A percentile compares a stretch with the other conserved stretches of the same genome.
These are phyloP conservation scores for Penicillium sp. DNA, from an alignment of 2,329 filamentous ascomycete genomes.

Conservation along the genomic window DNA sequence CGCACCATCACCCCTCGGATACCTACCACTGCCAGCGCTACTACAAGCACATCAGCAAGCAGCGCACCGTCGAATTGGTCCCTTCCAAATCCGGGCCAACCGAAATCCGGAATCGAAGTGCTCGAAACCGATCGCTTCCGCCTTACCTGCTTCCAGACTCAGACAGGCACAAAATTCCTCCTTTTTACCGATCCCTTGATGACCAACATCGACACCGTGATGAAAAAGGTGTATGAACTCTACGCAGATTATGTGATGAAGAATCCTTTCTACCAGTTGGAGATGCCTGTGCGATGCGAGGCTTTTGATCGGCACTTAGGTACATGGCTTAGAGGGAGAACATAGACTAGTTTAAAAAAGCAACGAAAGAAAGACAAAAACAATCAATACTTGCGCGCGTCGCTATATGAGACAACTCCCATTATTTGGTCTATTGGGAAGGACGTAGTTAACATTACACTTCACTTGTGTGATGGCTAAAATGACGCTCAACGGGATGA, in stretches of 20 bases:
- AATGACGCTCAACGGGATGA: neutral
- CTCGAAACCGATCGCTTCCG: slow-evolving; percentile 93
- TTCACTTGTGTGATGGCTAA: neutral
- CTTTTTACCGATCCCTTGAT: slow-evolving; percentile 90
- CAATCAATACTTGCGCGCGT: neutral
- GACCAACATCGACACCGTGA: slow-evolving; percentile 75
- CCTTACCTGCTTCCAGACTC: slow-evolving; percentile 90
- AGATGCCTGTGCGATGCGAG: slow-evolving; percentile 96
- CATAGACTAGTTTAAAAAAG: slow-evolving; percentile 24
- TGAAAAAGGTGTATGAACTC: slow-evolving; percentile 84
- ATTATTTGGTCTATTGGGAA: slow-evolving; percentile 9
- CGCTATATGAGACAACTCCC: slow-evolving; percentile 1
- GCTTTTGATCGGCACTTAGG: slow-evolving; percentile 84
- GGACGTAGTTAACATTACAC: neutral
- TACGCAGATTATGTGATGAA: slow-evolving; percentile 99
- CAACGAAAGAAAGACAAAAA: neutral
- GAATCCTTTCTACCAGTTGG: slow-evolving; percentile 96
- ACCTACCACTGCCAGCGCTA: slow-evolving; percentile 24
- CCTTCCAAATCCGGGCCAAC: slow-evolving; percentile 29
- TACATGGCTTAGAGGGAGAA: slow-evolving; percentile 67
- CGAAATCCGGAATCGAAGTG: slow-evolving; percentile 72
- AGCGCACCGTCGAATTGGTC: slow-evolving; percentile 20
- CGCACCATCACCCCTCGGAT: slow-evolving; percentile 49
- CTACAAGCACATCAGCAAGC: slow-evolving; percentile 29
- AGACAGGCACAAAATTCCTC: slow-evolving; percentile 93